Base-by-base conservation (phyloP, 345 rosid genomes). In the Dipteronia sinensis region DNA sequence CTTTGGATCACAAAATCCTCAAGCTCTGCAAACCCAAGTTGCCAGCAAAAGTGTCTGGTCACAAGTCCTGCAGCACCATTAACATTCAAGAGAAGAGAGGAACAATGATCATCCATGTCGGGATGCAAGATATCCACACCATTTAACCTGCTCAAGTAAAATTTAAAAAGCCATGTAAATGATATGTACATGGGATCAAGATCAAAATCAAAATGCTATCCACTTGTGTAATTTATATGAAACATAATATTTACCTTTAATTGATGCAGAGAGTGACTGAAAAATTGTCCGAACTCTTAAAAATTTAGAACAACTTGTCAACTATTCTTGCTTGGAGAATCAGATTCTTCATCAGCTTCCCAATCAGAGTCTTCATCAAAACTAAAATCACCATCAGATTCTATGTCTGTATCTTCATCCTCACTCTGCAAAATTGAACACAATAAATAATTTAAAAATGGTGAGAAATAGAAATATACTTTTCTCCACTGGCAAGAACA, bases 341-440 rank as follows among this genome's bases (percentile, higher is more conserved):
- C 76, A 68, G 81, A 80, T 70, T 84, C 91, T 61, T 79, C 82
- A 56, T 81, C 84, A 64, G 61, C 79, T 76, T 86, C 91, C 82
- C 77, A 78, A 62, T 88, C 85, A 82, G 42, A 68, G 6, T 82
- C 88, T 10, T 79, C 78, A 2, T 86, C 84, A 19, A 71, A 83
- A 15, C 76, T 80, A 15, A 68, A 80, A 16, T 71, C 84, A 16
- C 38, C 69, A 17, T 79, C 83, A 67, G 85, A 83, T 20, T 7
- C 82, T n/a, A 73, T n/a, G 10, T 1, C 59, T 2, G 76, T 42
- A 81, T 67, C 84, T 72, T 83, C 84, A 79, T 88, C 92, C 70
- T 89, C 88, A n/a, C 85, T 87, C 90, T 95, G 86, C 74, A 85
- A 5, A 53, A 16, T 47, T 73, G 40, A 44, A 62, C 76, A 80